These are phyloP conservation scores for Bryoglossum gracile DNA, from an alignment of 495 filamentous ascomycete genomes.

Conservation along the genomic window DNA sequence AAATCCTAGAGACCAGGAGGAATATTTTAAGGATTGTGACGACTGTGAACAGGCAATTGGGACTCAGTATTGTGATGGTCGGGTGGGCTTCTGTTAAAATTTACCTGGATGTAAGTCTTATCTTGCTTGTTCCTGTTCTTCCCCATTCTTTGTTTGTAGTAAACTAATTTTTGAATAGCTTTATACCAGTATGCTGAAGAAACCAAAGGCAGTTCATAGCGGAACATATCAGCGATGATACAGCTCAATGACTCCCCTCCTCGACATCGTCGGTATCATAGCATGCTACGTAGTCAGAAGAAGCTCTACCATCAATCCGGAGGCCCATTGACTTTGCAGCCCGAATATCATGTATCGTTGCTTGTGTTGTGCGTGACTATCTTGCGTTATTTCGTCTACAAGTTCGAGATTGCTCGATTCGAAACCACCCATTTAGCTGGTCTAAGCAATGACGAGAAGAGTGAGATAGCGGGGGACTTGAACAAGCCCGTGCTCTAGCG, in stretches of 20 bases:
- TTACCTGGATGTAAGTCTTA: constrained; percentile 2
- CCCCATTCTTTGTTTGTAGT: not conserved
- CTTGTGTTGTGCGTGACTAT: constrained; percentile 5
- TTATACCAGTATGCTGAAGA: not conserved
- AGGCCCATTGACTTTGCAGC: constrained; percentile 3
- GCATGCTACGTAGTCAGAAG: constrained; percentile 20
- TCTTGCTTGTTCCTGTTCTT: not conserved
- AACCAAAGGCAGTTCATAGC: not conserved
- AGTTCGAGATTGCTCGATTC: not conserved
- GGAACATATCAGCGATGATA: constrained; percentile 57
- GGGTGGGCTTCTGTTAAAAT: constrained; percentile 6
- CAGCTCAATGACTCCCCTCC: constrained; percentile 38
- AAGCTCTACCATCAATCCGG: constrained; percentile 14
- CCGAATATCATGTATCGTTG: constrained; percentile 9
- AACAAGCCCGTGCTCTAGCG: not conserved
- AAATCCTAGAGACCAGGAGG: not conserved
- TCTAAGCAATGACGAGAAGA: not conserved
- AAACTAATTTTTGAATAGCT: not conserved
- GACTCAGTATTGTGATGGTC: not conserved
- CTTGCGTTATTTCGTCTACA: constrained; percentile 3
- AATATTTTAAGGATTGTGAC: constrained; percentile 1
- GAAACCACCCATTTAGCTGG: too few relatives aligned
- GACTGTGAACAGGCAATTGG: constrained; percentile 7
- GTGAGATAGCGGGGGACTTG: too few relatives aligned
- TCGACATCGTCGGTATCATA: constrained; percentile 4